phyloP scores from a whole-genome alignment of 2,329 filamentous ascomycete genomes.

The Magnaporthiopsis poae region DNA sequence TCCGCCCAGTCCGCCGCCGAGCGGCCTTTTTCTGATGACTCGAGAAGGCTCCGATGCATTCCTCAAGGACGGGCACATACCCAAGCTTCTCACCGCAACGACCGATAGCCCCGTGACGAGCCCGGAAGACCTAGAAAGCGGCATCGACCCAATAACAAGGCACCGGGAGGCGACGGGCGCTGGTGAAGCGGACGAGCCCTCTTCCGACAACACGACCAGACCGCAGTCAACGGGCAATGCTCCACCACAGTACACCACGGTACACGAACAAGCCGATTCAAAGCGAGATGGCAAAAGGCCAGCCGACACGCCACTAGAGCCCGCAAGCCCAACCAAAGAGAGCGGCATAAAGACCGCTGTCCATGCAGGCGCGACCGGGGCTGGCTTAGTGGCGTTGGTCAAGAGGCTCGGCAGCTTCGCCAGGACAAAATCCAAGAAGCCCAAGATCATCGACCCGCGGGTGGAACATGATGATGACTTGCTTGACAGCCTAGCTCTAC shows the following conservation, averaged over 20 bases:
- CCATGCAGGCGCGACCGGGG: conserved; percentile 20
- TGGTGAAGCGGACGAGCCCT: background rate
- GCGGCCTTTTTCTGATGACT: conserved; percentile 20
- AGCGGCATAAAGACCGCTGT: conserved; percentile 7
- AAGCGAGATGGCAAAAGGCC: background rate
- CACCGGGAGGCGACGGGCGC: background rate
- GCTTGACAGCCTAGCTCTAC: conserved; percentile 34
- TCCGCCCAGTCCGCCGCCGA: conserved; percentile 12
- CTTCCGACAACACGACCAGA: background rate
- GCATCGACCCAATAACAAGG: background rate
- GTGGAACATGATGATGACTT: conserved; percentile 30
- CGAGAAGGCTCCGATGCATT: conserved; percentile 17
- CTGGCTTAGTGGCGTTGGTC: conserved; percentile 25
- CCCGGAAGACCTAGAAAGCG: background rate
- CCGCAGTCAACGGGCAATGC: background rate
- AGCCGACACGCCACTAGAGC: background rate
- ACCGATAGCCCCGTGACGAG: conserved; percentile 23
- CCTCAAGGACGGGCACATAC: conserved; percentile 21
- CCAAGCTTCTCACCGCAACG: conserved; percentile 21
- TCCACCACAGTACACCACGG: too few species aligned
- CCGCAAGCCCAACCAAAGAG: background rate
- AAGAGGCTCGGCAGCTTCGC: conserved; percentile 25
- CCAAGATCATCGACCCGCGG: conserved; percentile 31
- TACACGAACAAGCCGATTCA: background rate
- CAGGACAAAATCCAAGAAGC: conserved; percentile 27